These are phyloP conservation scores for Penicillium bovifimosum DNA, from an alignment of 495 filamentous ascomycete genomes.

Conservation along the genomic window DNA sequence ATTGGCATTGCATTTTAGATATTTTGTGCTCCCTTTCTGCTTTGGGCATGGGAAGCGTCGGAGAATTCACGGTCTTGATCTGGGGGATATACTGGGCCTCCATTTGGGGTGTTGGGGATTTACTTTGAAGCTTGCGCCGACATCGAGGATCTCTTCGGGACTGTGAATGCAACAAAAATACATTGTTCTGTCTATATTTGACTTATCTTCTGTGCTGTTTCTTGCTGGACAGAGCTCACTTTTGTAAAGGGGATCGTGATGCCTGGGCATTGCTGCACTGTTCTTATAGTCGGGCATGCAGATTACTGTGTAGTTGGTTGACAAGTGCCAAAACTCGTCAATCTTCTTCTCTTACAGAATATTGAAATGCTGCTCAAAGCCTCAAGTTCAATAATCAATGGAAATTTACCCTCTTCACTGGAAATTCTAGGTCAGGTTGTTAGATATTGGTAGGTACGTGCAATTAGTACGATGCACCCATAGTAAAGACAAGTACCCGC, in stretches of 20 bases:
- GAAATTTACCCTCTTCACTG: background rate
- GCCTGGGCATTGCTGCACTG: too few relatives aligned
- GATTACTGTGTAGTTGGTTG: too few relatives aligned
- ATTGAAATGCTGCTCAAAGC: too few relatives aligned
- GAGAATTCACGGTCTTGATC: constrained; percentile 46
- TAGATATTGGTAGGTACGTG: constrained; percentile 4
- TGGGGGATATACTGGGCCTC: constrained; percentile 43
- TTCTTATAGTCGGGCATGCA: too few relatives aligned
- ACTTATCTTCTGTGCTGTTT: background rate
- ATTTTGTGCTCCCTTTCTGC: constrained; percentile 38
- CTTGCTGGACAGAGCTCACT: too few relatives aligned
- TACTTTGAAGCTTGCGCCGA: constrained; percentile 38
- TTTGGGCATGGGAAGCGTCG: constrained; percentile 42
- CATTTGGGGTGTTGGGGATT: constrained; percentile 45
- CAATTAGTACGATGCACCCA: background rate
- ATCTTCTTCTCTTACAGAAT: background rate
- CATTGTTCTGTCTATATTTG: constrained; percentile 39
- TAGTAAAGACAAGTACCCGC: constrained; percentile 7
- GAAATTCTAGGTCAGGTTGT: background rate
- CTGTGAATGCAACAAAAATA: constrained; percentile 34
- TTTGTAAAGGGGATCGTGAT: too few relatives aligned
- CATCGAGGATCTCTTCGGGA: constrained; percentile 17
- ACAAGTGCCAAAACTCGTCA: background rate
- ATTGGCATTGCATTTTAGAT: constrained; percentile 44
- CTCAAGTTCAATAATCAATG: too few relatives aligned